Percentiles rank a stretch among this genome's conserved stretches.
phyloP scores from a whole-genome alignment of 2,329 filamentous ascomycete genomes.

The Emydomyces testavorans region DNA sequence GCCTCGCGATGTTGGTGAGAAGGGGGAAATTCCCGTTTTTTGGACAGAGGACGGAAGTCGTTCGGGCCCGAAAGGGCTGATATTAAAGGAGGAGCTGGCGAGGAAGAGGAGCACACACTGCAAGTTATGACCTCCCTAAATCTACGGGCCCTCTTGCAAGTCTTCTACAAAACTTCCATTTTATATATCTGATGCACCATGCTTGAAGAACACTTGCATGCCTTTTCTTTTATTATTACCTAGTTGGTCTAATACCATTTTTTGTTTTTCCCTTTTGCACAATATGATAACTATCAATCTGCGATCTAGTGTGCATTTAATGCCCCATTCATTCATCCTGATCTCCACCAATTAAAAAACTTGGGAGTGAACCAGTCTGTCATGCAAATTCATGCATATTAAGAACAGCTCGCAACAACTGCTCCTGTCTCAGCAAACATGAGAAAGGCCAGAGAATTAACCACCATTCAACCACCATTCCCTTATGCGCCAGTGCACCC shows the following conservation, averaged over 20 bases:
- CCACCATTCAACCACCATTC: background rate
- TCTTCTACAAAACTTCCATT: too few relatives aligned
- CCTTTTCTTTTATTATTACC: slow-evolving; percentile 17
- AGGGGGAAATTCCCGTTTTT: slow-evolving; percentile 20
- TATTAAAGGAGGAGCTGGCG: slow-evolving; percentile 31
- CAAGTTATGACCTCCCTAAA: slow-evolving; percentile 8
- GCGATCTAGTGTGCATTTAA: slow-evolving; percentile 1
- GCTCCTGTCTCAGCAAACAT: background rate
- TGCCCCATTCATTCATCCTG: background rate
- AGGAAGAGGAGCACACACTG: slow-evolving; percentile 21
- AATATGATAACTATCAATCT: background rate
- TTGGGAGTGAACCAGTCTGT: background rate
- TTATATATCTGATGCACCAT: too few relatives aligned
- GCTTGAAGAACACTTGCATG: background rate
- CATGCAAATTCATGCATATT: slow-evolving; percentile 1
- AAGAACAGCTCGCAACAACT: background rate
- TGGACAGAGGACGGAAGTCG: slow-evolving; percentile 31
- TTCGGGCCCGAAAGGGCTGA: slow-evolving; percentile 27
- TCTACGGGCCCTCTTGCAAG: too few relatives aligned
- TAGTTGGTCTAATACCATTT: slow-evolving; percentile 9
- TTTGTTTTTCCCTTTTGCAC: slow-evolving; percentile 1
- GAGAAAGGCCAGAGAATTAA: slow-evolving; percentile 6
- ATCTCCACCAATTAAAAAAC: background rate
- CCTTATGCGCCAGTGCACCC: slow-evolving; percentile 9
- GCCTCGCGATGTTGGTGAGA: slow-evolving; percentile 1